phyloP scores from a whole-genome alignment of 176 grass and related monocot species.

The Rhynchospora tenuis region DNA sequence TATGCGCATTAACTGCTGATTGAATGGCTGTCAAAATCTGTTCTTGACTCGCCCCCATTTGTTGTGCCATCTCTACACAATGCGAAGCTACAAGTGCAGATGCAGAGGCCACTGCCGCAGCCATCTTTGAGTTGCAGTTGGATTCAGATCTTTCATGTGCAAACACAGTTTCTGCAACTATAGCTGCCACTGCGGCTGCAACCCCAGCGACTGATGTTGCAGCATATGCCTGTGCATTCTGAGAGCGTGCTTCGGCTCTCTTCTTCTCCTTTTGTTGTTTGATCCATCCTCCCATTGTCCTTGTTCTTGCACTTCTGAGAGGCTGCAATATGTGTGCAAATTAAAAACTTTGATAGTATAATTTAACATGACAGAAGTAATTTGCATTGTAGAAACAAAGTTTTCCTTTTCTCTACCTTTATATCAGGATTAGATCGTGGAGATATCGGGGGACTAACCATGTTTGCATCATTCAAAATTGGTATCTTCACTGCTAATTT shows the following conservation, averaged over 20 bases:
- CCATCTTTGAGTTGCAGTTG: constrained; percentile 39
- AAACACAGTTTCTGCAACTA: constrained; percentile 72
- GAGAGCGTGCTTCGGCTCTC: constrained; percentile 65
- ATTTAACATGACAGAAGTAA: not conserved
- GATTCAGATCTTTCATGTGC: constrained; percentile 29
- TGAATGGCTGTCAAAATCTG: constrained; percentile 73
- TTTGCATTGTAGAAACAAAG: not conserved
- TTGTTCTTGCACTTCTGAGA: constrained; percentile 36
- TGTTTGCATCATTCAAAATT: constrained; percentile 5
- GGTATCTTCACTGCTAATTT: constrained; percentile 9
- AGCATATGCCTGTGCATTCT: constrained; percentile 79
- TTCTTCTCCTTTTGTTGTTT: constrained; percentile 97
- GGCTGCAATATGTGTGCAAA: constrained; percentile 16
- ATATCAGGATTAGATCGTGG: constrained; percentile 53
- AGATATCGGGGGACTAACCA: constrained; percentile 53
- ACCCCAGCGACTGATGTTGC: constrained; percentile 85
- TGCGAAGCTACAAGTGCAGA: constrained; percentile 80
- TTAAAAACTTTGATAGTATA: not conserved
- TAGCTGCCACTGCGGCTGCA: constrained; percentile 74
- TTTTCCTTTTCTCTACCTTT: constrained; percentile 27
- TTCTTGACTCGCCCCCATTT: constrained; percentile 69
- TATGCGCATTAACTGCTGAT: constrained; percentile 80
- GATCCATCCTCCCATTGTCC: constrained; percentile 76
- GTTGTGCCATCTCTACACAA: constrained; percentile 91
- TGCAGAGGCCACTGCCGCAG: constrained; percentile 59